These are phyloP conservation scores for Coniophora puteana DNA, from an alignment of 1,284 basidiomycete species.

Conservation along the genomic window DNA sequence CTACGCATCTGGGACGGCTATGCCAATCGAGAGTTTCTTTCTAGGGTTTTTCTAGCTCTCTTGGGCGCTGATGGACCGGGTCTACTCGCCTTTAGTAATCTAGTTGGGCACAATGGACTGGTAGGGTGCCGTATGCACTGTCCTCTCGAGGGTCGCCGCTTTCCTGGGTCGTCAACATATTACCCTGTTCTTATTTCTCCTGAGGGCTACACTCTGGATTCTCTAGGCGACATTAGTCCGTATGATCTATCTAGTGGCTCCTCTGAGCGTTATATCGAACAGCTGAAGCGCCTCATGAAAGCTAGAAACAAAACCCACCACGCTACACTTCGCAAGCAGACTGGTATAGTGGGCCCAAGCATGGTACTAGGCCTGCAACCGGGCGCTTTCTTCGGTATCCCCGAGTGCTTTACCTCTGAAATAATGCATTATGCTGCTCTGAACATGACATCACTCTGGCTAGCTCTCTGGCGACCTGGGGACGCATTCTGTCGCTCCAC, in stretches of 20 bases:
- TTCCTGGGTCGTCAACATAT: too few relatives aligned
- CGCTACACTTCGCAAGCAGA: constrained; percentile 1
- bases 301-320: constrained; percentile 3
- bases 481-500: constrained; percentile 16
- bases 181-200: too few relatives aligned
- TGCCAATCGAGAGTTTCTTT: constrained; percentile 7
- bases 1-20: constrained; percentile 16
- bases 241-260: neutral
- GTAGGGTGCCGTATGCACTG: too few relatives aligned
- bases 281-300: constrained; percentile 2
- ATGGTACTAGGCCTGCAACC: constrained; percentile 19
- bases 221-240: neutral
- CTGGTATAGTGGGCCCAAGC: constrained; percentile 11
- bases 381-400: constrained; percentile 16
- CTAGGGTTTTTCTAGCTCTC: constrained; percentile 14
- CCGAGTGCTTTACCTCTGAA: constrained; percentile 27
- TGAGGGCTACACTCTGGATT: too few relatives aligned
- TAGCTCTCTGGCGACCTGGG: constrained; percentile 29
- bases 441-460: constrained; percentile 26
- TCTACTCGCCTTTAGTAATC: too few relatives aligned
- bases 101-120: too few relatives aligned
- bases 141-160: too few relatives aligned
- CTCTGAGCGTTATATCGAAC: neutral
- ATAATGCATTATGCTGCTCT: constrained; percentile 35
- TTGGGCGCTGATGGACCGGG: constrained; percentile 23